A percentile compares a stretch with the other conserved stretches of the same genome.
Conservation (phyloP, 345 rosid genomes). For the Erysimum cheiranthoides region DNA sequence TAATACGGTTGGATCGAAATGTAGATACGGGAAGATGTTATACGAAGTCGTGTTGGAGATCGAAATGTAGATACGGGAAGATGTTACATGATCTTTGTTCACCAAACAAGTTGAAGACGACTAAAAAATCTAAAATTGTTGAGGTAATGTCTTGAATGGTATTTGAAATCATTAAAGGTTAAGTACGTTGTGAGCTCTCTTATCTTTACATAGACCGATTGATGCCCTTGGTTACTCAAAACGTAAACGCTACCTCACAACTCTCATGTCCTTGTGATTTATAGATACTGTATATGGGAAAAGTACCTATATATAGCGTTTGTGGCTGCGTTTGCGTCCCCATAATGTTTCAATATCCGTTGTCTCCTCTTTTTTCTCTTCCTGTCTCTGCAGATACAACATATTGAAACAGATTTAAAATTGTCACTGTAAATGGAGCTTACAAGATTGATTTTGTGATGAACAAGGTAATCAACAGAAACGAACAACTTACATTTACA, state of each 20-base stretch:
- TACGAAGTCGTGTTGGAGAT: not conserved
- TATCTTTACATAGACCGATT: conserved; percentile 32
- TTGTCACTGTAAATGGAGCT: not conserved
- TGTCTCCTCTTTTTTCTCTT: conserved; percentile 21
- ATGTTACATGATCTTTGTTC: not conserved
- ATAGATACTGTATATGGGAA: not conserved
- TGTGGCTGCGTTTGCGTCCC: conserved; percentile 23
- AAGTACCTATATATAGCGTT: not conserved
- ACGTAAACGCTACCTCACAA: conserved; percentile 34
- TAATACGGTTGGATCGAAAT: not conserved
- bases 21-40: not conserved
- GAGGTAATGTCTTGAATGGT: conserved; percentile 3
- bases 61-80: not conserved
- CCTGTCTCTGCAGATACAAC: conserved; percentile 25
- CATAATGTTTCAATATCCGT: conserved; percentile 8
- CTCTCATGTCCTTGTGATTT: conserved; percentile 25
- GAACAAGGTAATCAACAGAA: not conserved
- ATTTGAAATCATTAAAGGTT: conserved; percentile 23
- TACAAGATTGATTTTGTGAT: conserved; percentile 5
- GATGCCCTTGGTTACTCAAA: conserved; percentile 8
- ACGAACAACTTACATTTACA: conserved; percentile 73
- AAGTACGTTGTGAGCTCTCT: not conserved
- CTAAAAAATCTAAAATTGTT: not conserved
- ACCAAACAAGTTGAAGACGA: not conserved
- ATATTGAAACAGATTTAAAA: not conserved